These are phyloP conservation scores for Chenopodium formosanum DNA, from an alignment of 148 eudicot genomes.

Conservation along the genomic window DNA sequence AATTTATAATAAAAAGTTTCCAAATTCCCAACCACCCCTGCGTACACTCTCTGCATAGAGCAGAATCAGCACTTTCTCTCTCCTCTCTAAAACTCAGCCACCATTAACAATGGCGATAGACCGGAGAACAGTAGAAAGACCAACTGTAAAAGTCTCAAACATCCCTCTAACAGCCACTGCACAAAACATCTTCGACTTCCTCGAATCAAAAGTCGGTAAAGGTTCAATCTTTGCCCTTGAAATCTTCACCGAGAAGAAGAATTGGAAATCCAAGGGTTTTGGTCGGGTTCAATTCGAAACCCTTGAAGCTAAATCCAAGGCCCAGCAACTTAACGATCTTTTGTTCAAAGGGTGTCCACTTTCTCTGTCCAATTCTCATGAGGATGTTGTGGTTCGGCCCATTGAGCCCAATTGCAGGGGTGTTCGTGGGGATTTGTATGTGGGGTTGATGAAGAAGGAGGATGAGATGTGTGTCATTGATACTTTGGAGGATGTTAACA, in stretches of 20 bases:
- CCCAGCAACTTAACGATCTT: slow-evolving; percentile 43
- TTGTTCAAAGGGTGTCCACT: slow-evolving; percentile 52
- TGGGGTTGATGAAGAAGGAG: slow-evolving; percentile 53
- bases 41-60: too few species aligned
- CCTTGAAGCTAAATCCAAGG: slow-evolving; percentile 48
- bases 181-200: slow-evolving; percentile 49
- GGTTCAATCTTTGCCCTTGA: slow-evolving; percentile 65
- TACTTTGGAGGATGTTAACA: slow-evolving; percentile 51
- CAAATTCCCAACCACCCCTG: too few species aligned
- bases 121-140: slow-evolving; percentile 19
- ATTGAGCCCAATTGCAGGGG: slow-evolving; percentile 45
- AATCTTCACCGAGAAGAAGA: slow-evolving; percentile 61
- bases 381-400: slow-evolving; percentile 66
- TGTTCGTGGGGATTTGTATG: slow-evolving; percentile 44
- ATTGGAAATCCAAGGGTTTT: slow-evolving; percentile 81
- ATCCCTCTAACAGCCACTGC: slow-evolving; percentile 66
- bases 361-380: slow-evolving; percentile 40
- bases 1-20: too few species aligned
- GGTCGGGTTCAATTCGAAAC: slow-evolving; percentile 83
- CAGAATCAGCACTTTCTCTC: neutral
- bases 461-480: slow-evolving; percentile 60
- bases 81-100: slow-evolving; percentile 4
- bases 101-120: slow-evolving; percentile 37
- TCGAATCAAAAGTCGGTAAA: slow-evolving; percentile 49
- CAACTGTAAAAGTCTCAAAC: slow-evolving; percentile 62